Base-by-base conservation (phyloP, 345 rosid genomes). In the Raphanus sativus region DNA sequence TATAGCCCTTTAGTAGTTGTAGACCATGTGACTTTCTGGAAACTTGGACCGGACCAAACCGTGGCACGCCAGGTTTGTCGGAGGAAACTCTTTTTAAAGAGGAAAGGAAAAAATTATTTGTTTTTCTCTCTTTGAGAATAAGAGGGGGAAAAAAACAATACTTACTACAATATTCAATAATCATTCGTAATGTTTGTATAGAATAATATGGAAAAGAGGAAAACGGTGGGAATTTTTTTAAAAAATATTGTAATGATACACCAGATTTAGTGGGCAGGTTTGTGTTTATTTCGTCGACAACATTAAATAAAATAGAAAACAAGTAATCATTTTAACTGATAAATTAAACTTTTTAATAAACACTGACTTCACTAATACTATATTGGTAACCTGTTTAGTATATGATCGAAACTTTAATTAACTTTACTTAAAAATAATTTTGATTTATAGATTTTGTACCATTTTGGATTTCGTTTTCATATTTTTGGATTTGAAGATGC, bases 21-120 rank as follows among this genome's bases (percentile, higher is more conserved):
- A 45, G 54, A 45, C 16, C 16, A 48, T 48, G 5, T n/a, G 55
- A 62, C 75, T 77, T 77, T 70, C 58, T 70, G 26, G 70, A 77
- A 38, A 54, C 34, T 11, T 71, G 66, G 76, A 71, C 67, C 76
- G 62, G 62, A 42, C 76, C 52, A 70, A 77, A 70, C 80, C 75
- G 34, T 63, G 34, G 60, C 71, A 70, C 71, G 76, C 71, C 75
- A 77, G 76, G 0, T 77, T 77, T 55, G 80, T 71, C 76, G 71
- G 65, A 70, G 28, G 1, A 70, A 17, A 48, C 55, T 48, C 17
- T n/a, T 48, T 45, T 48, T n/a, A 1, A 4, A 4, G 16, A 12
- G n/a, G 5, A 13, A 13, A 13, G 4, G 5, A 13, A 45, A 11
- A 48, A n/a, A 13, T 13, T 13, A 48, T 48, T 13, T 66, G 2